A percentile compares a stretch with the other conserved stretches of the same genome.
phyloP scores from a whole-genome alignment of 176 grass and related monocot species.

The Aegilops bicornis region DNA sequence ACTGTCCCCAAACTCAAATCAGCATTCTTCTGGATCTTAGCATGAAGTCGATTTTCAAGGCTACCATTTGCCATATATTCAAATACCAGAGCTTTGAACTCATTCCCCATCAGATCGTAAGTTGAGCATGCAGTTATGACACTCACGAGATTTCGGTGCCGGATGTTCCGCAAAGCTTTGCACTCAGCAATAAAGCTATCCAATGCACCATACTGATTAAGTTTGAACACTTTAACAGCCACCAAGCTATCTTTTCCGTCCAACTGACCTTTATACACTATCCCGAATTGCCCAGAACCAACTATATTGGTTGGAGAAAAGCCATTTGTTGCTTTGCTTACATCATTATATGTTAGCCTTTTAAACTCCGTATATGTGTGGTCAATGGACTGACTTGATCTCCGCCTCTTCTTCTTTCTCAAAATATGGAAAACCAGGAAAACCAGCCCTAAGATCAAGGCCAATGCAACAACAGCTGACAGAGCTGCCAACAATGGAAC shows the following conservation, averaged over 20 bases:
- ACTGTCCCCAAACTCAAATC: too few relatives aligned
- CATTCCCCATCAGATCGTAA: too few relatives aligned
- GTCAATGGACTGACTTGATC: not conserved
- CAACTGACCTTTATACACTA: not conserved
- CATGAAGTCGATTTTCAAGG: too few relatives aligned
- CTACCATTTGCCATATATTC: too few relatives aligned
- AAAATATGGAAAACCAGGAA: not conserved
- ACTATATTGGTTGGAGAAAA: not conserved
- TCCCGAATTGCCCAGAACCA: not conserved
- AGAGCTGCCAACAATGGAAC: not conserved
- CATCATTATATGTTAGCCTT: not conserved
- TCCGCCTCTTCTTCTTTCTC: not conserved
- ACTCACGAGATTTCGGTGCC: too few relatives aligned
- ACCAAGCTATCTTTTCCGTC: not conserved
- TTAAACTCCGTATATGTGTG: not conserved
- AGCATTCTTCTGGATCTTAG: too few relatives aligned
- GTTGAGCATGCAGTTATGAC: too few relatives aligned
- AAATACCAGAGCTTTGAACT: too few relatives aligned
- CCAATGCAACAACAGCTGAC: not conserved
- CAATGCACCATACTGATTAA: not conserved
- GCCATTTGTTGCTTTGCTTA: not conserved
- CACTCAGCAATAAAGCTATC: not conserved
- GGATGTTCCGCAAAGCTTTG: not conserved
- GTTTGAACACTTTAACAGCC: not conserved
- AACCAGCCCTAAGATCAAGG: not conserved